Evolutionary conservation across 371 early-diverging fungal genomes (phyloP).

Genomic region (Lichtheimia corymbifera): DNA sequence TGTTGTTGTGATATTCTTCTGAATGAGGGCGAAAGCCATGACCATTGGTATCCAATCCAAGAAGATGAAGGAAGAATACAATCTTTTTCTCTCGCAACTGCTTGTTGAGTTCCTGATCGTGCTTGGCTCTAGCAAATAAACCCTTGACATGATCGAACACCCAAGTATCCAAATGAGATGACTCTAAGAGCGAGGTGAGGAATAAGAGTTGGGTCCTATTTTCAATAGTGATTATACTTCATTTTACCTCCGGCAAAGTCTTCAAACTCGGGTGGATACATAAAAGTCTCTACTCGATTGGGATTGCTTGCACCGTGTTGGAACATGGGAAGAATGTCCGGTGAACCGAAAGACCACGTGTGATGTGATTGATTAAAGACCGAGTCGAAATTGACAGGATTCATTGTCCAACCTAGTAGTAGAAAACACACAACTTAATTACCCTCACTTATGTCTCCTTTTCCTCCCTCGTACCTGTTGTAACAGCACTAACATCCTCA

Average conservation of each 20-base stretch:
- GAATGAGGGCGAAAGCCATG: constrained; percentile 89
- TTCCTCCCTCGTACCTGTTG: constrained; percentile 64
- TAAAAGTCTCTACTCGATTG: constrained; percentile 77
- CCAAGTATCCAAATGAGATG: constrained; percentile 85
- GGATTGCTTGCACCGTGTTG: constrained; percentile 85
- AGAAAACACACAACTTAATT: neutral
- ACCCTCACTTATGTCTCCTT: neutral
- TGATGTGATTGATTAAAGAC: constrained; percentile 89
- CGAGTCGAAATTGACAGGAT: constrained; percentile 95
- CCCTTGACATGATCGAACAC: constrained; percentile 75
- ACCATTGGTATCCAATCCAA: constrained; percentile 95
- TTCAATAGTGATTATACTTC: neutral
- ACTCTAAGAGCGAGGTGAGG: constrained; percentile 56
- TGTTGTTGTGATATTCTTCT: constrained; percentile 80
- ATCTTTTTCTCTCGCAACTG: constrained; percentile 74
- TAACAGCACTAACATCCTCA: constrained; percentile 97
- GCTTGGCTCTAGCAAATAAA: constrained; percentile 38
- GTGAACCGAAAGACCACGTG: constrained; percentile 97
- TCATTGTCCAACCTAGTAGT: constrained; percentile 92
- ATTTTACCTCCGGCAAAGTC: constrained; percentile 82
- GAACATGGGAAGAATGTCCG: constrained; percentile 97
- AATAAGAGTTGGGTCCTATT: neutral
- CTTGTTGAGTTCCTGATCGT: constrained; percentile 49
- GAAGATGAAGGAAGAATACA: constrained; percentile 90
- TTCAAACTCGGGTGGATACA: constrained; percentile 88